phyloP scores from a whole-genome alignment of 805 yeast species.

The Kregervanrija delftensis region DNA sequence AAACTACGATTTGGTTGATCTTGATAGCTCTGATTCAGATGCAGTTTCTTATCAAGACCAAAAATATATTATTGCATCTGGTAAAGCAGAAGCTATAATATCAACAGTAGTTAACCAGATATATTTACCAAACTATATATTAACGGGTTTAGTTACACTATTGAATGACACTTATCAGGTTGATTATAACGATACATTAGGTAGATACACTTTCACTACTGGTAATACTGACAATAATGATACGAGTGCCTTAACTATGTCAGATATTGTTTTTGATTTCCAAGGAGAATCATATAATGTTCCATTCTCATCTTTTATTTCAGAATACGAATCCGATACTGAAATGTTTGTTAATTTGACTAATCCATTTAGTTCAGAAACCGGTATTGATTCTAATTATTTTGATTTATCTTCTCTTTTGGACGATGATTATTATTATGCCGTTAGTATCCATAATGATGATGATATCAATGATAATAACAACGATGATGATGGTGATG shows the following conservation, averaged over 20 bases:
- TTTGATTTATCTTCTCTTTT: conserved; percentile 6
- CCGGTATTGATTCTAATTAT: background rate
- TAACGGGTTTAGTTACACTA: no score
- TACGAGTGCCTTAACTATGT: no score
- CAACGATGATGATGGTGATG: background rate
- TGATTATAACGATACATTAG: background rate
- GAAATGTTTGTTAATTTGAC: conserved; percentile 6
- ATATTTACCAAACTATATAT: conserved; percentile 4
- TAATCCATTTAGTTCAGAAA: conserved; percentile 2
- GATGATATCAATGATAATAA: background rate
- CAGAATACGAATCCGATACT: conserved; percentile 1
- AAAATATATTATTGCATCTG: background rate
- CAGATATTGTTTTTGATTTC: conserved; percentile 36
- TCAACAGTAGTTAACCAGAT: conserved; percentile 4
- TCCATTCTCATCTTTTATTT: conserved; percentile 27
- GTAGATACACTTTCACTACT: no score
- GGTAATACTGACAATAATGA: no score
- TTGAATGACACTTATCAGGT: background rate
- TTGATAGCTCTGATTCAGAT: background rate
- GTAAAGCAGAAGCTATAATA: conserved; percentile 2
- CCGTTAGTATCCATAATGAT: background rate
- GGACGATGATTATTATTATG: background rate
- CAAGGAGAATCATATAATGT: conserved; percentile 44
- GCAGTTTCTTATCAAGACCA: background rate
- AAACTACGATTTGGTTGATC: background rate